Conservation (phyloP, 148 eudicot species). For the Persicaria tinctoria region DNA sequence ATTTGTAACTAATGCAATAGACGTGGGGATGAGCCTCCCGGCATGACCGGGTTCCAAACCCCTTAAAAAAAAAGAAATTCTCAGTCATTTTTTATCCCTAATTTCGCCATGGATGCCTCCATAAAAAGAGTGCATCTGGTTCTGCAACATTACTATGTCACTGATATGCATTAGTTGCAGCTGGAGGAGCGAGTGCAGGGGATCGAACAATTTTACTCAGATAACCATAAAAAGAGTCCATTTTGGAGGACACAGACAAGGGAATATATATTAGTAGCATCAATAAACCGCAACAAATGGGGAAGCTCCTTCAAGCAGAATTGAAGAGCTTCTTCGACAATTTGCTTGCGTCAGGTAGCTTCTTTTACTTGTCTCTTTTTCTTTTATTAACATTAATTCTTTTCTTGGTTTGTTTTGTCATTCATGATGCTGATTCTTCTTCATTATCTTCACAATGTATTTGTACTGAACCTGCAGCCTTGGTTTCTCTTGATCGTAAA, state of each 20-base stretch:
- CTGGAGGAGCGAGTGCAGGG: conserved; percentile 74
- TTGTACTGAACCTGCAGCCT: background rate
- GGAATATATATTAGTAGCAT: conserved; percentile 33
- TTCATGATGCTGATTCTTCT: background rate
- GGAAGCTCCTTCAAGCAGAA: conserved; percentile 67
- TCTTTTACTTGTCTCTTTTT: background rate
- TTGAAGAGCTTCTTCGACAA: conserved; percentile 87
- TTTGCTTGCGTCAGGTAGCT: conserved; percentile 72
- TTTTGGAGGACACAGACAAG: conserved; percentile 53
- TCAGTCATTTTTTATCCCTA: too few species aligned
- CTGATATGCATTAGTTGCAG: conserved; percentile 26
- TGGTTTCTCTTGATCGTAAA: background rate
- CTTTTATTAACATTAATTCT: too few species aligned
- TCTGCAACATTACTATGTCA: background rate
- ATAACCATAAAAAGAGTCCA: conserved; percentile 38
- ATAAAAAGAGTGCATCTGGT: too few species aligned
- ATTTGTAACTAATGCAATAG: too few species aligned
- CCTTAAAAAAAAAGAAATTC: too few species aligned
- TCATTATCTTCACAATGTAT: background rate
- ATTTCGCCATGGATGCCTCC: too few species aligned
- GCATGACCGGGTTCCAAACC: too few species aligned
- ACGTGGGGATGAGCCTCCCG: too few species aligned
- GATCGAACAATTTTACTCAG: conserved; percentile 56
- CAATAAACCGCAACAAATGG: conserved; percentile 47
- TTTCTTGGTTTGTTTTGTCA: too few species aligned